A percentile compares a stretch with the other conserved stretches of the same genome.
phyloP scores from a whole-genome alignment of 176 grass and related monocot species.

The Poa pratensis region DNA sequence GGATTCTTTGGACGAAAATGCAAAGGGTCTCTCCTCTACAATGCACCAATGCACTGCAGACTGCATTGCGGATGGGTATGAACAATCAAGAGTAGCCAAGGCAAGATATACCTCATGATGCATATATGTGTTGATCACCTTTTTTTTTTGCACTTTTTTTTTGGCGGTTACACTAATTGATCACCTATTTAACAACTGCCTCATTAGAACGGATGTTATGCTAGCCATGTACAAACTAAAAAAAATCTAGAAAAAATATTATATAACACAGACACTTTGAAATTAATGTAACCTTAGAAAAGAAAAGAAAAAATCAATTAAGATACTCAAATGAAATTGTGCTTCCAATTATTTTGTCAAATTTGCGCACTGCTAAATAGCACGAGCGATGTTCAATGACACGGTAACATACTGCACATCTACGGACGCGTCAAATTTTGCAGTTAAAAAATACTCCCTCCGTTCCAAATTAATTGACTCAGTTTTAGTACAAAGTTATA shows the following conservation, averaged over 20 bases:
- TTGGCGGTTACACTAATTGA: too few relatives aligned
- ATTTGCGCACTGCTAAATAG: too few relatives aligned
- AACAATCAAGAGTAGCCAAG: conserved; percentile 23
- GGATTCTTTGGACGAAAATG: conserved; percentile 9
- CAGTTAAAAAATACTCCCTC: background rate
- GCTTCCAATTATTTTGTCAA: background rate
- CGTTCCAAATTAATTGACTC: too few relatives aligned
- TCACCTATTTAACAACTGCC: background rate
- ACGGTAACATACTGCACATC: too few relatives aligned
- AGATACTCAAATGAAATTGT: background rate
- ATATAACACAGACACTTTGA: background rate
- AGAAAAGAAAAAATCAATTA: background rate
- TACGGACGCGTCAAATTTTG: background rate
- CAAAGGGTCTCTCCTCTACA: background rate
- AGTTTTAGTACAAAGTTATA: too few relatives aligned
- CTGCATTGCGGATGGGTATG: background rate
- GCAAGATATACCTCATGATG: background rate
- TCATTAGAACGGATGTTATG: too few relatives aligned
- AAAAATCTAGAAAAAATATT: background rate
- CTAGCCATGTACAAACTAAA: too few relatives aligned
- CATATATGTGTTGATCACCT: background rate
- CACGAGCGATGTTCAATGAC: too few relatives aligned
- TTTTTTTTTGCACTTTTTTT: too few relatives aligned
- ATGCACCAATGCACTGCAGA: conserved; percentile 15
- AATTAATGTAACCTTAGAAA: background rate